phyloP scores from a whole-genome alignment of 2,329 filamentous ascomycete species.

The Fusarium goolgardi region DNA sequence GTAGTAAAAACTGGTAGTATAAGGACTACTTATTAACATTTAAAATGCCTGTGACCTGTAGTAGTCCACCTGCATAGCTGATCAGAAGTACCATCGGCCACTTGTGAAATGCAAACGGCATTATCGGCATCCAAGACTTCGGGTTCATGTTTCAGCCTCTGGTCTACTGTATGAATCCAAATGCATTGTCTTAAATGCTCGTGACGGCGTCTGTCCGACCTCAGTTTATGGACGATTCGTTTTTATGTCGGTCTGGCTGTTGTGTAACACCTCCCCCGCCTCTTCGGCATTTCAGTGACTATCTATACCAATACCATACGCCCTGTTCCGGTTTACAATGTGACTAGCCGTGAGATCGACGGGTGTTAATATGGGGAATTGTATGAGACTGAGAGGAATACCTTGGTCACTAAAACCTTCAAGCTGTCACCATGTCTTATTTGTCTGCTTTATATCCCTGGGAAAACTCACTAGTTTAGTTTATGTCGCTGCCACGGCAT shows the following conservation, averaged over 20 bases:
- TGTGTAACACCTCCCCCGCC: conserved; percentile 24
- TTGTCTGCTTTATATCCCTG: conserved; percentile 6
- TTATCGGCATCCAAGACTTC: conserved; percentile 12
- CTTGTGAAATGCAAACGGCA: conserved; percentile 10
- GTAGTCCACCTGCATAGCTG: not conserved
- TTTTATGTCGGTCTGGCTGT: conserved; percentile 8
- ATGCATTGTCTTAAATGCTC: conserved; percentile 28
- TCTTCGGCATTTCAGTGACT: conserved; percentile 15
- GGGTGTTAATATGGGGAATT: conserved; percentile 1
- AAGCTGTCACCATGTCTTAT: conserved; percentile 7
- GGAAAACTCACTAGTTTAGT: conserved; percentile 11
- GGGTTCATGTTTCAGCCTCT: conserved; percentile 25
- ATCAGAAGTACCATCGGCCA: conserved; percentile 11
- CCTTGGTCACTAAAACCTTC: conserved; percentile 5
- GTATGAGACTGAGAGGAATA: conserved; percentile 22
- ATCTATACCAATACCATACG: conserved; percentile 15
- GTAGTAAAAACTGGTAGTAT: too few species aligned
- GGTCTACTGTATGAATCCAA: conserved; percentile 5
- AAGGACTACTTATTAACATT: too few species aligned
- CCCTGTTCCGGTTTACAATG: conserved; percentile 9
- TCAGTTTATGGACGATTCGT: not conserved
- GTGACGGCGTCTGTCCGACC: conserved; percentile 27
- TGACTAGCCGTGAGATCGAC: conserved; percentile 30
- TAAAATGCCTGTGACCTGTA: too few species aligned
- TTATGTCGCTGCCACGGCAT: conserved; percentile 30